Evolutionary conservation across 1,139 yeast genomes (phyloP).

Genomic region (Protomyces arabidopsidicola): DNA sequence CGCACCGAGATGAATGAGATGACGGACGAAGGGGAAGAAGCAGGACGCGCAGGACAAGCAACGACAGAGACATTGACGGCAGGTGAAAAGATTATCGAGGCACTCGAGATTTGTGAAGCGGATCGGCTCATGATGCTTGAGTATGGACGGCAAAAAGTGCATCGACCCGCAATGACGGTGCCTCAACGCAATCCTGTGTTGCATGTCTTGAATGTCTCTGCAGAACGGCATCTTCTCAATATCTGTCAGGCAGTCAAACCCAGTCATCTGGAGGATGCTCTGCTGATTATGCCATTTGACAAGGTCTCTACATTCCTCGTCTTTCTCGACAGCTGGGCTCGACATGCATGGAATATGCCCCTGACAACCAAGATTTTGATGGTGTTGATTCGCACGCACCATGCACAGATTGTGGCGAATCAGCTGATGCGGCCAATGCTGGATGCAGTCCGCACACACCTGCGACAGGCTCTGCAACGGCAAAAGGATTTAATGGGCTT

Average conservation of each 20-base stretch:
- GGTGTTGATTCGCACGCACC: constrained; percentile 66
- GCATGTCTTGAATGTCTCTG: constrained; percentile 58
- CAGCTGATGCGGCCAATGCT: constrained; percentile 41
- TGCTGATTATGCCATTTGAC: constrained; percentile 84
- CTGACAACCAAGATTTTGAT: constrained; percentile 69
- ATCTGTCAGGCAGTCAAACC: constrained; percentile 66
- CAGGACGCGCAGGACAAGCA: constrained; percentile 68
- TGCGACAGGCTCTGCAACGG: constrained; percentile 47
- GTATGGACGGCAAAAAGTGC: constrained; percentile 46
- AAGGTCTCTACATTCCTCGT: constrained; percentile 65
- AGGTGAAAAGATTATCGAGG: constrained; percentile 90
- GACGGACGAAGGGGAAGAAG: constrained; percentile 50
- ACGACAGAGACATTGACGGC: constrained; percentile 90
- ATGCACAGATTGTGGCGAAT: constrained; percentile 56
- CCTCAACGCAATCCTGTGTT: constrained; percentile 69
- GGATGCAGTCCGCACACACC: constrained; percentile 39
- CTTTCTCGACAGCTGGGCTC: constrained; percentile 73
- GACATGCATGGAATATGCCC: constrained; percentile 47
- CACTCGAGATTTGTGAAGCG: constrained; percentile 72
- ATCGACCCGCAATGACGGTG: constrained; percentile 47
- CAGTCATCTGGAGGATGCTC: constrained; percentile 86
- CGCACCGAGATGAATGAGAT: constrained; percentile 47
- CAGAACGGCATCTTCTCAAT: constrained; percentile 74
- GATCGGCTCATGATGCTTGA: constrained; percentile 60
- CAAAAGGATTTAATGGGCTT: constrained; percentile 68